Percentiles rank a stretch among this genome's conserved stretches.
phyloP scores from a whole-genome alignment of 139 green algal genomes.

The Coccomyxa sp. region DNA sequence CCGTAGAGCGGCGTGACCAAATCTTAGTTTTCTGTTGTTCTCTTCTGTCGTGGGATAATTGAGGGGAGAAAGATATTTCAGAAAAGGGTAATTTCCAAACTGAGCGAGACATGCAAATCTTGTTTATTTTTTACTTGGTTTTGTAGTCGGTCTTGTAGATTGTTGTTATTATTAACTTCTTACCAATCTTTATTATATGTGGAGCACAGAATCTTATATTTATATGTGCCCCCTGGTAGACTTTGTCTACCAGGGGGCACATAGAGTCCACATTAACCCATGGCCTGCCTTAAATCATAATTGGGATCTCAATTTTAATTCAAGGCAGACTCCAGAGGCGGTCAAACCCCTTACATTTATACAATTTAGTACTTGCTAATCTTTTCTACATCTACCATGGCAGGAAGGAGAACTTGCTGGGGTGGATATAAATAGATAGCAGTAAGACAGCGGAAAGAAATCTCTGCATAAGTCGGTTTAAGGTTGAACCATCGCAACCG shows the following conservation, averaged over 20 bases:
- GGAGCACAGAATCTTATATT: too few species aligned
- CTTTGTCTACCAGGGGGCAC: too few species aligned
- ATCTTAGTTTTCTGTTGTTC: slow-evolving; percentile 16
- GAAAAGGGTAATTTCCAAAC: slow-evolving; percentile 21
- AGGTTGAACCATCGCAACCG: slow-evolving; percentile 34
- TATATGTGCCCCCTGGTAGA: too few species aligned
- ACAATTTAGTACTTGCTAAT: too few species aligned
- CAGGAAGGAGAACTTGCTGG: neutral
- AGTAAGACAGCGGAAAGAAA: neutral
- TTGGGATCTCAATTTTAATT: too few species aligned
- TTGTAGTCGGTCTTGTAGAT: neutral
- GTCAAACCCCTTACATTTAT: too few species aligned
- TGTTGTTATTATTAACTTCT: too few species aligned
- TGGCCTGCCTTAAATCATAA: too few species aligned
- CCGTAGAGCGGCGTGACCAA: slow-evolving; percentile 15
- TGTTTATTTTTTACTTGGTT: slow-evolving; percentile 16
- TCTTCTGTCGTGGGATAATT: neutral
- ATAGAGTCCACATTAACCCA: too few species aligned
- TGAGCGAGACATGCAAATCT: slow-evolving; percentile 9
- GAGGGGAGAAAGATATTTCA: slow-evolving; percentile 12
- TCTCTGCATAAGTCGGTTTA: slow-evolving; percentile 1
- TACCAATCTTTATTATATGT: too few species aligned
- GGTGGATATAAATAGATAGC: neutral
- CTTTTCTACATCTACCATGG: too few species aligned
- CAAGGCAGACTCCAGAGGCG: too few species aligned